Percentiles rank a stretch among this genome's conserved stretches.
Conservation (phyloP, 1,284 basidiomycete genomes). For the Fomitopsis betulina region DNA sequence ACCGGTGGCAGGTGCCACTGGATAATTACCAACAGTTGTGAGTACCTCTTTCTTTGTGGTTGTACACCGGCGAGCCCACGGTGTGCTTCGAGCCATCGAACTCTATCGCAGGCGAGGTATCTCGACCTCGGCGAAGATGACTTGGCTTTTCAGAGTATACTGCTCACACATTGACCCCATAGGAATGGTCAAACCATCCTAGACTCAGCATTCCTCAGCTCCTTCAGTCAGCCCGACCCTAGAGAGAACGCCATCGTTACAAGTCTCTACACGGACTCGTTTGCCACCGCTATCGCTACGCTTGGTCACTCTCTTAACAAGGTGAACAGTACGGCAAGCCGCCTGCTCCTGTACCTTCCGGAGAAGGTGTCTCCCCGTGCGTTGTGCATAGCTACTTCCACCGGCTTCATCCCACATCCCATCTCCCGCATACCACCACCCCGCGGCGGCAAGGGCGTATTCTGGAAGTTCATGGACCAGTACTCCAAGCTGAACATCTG, state of each 20-base stretch:
- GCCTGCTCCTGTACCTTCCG: conserved; percentile 36
- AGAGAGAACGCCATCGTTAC: conserved; percentile 35
- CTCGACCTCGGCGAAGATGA: too few species aligned
- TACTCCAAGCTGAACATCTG: conserved; percentile 43
- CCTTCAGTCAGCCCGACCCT: conserved; percentile 5
- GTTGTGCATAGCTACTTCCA: conserved; percentile 35
- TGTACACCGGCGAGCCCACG: too few species aligned
- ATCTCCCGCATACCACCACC: conserved; percentile 36
- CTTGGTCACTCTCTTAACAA: conserved; percentile 37
- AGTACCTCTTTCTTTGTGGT: background rate
- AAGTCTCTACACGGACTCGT: conserved; percentile 39
- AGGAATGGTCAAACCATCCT: conserved; percentile 10
- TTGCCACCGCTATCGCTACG: conserved; percentile 36
- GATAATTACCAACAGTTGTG: conserved; percentile 11
- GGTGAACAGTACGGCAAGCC: conserved; percentile 31
- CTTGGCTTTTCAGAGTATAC: too few species aligned
- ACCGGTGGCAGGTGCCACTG: conserved; percentile 1
- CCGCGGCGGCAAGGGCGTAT: conserved; percentile 28
- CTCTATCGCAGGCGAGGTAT: too few species aligned
- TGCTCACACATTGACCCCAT: background rate
- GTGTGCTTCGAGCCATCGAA: too few species aligned
- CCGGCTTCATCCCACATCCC: conserved; percentile 35
- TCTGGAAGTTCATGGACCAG: conserved; percentile 35
- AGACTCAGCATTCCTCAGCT: background rate
- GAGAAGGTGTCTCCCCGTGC: conserved; percentile 33